These are phyloP conservation scores for Rhizoclosmatium globosum DNA, from an alignment of 192 early-diverging fungal genomes.

Conservation along the genomic window DNA sequence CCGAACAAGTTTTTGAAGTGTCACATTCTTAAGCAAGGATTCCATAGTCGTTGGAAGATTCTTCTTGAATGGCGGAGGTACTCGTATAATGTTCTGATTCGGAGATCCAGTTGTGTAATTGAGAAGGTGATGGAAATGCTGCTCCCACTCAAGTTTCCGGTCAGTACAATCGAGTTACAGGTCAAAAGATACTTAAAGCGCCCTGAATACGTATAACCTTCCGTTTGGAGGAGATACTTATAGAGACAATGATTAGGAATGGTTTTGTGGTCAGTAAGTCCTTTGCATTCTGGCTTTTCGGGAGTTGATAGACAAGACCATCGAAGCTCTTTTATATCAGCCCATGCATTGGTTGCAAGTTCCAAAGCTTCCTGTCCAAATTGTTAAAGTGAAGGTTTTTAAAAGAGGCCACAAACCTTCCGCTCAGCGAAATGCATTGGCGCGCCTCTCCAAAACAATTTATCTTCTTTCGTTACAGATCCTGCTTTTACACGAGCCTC, in stretches of 20 bases:
- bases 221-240: background rate
- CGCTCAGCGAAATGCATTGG: background rate
- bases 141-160: background rate
- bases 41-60: background rate
- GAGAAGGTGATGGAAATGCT: background rate
- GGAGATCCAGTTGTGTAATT: background rate
- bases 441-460: slow-evolving; percentile 7
- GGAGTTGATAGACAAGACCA: background rate
- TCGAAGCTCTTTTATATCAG: background rate
- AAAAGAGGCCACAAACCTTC: background rate
- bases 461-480: background rate
- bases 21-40: background rate
- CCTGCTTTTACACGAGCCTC: background rate
- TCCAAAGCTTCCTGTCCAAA: background rate
- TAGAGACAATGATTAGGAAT: background rate
- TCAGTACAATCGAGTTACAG: background rate
- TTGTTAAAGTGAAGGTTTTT: background rate
- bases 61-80: background rate
- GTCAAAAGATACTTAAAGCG: no score
- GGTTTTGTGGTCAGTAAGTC: background rate
- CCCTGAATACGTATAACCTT: no score
- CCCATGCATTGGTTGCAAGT: background rate
- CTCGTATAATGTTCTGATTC: background rate
- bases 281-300: background rate
- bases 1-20: background rate